These are phyloP conservation scores for Theileria equi DNA, from an alignment of 169 alveolate genomes.

Conservation along the genomic window DNA sequence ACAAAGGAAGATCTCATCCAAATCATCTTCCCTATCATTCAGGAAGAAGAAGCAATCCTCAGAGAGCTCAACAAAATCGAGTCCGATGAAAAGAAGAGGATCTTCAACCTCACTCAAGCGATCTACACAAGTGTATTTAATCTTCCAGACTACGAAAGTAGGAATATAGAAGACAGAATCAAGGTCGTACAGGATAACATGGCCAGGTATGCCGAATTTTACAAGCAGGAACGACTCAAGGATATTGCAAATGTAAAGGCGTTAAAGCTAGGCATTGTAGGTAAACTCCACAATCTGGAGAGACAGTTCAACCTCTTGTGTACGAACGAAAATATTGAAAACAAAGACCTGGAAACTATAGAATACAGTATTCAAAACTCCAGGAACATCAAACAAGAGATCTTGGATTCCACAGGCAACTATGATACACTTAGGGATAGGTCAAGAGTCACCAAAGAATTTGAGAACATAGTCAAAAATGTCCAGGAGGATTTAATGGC, in stretches of 20 bases:
- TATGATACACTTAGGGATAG: conserved; percentile 42
- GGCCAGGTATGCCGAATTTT: conserved; percentile 19
- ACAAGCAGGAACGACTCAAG: conserved; percentile 61
- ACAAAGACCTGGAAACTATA: conserved; percentile 20
- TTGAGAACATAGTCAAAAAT: conserved; percentile 25
- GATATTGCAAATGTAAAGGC: conserved; percentile 29
- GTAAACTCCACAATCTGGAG: conserved; percentile 58
- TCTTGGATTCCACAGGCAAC: conserved; percentile 31
- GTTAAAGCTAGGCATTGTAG: conserved; percentile 43
- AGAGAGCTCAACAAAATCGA: conserved; percentile 28
- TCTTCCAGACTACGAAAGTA: conserved; percentile 1
- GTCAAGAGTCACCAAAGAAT: conserved; percentile 46
- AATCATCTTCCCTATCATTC: conserved; percentile 30
- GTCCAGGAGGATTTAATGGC: background rate
- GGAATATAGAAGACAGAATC: conserved; percentile 17
- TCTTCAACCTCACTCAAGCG: conserved; percentile 6
- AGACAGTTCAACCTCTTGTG: conserved; percentile 51
- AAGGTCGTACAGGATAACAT: conserved; percentile 7
- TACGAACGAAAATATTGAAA: conserved; percentile 22
- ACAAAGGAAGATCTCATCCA: conserved; percentile 26
- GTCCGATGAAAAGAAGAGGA: conserved; percentile 25
- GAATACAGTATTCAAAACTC: conserved; percentile 44
- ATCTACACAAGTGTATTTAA: background rate
- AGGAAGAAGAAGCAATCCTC: conserved; percentile 40
- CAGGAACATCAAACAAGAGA: conserved; percentile 50